phyloP scores from a whole-genome alignment of 106 monocot species.

The Dendrobium nobile region DNA sequence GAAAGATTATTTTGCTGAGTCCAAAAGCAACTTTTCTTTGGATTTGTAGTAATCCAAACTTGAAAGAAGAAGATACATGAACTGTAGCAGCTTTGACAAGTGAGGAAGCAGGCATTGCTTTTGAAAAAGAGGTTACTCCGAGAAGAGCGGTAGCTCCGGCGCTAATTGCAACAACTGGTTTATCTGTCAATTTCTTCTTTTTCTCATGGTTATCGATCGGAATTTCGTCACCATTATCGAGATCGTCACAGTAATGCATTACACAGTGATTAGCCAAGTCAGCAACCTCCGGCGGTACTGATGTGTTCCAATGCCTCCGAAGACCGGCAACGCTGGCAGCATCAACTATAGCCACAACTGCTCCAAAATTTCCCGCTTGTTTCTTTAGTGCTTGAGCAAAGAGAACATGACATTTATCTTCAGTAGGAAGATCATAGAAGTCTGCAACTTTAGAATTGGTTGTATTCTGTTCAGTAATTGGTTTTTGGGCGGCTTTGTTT shows the following conservation, averaged over 20 bases:
- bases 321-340: conserved; percentile 58
- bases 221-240: conserved; percentile 13
- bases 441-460: conserved; percentile 15
- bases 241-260: conserved; percentile 8
- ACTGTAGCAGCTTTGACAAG: conserved; percentile 45
- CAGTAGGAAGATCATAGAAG: conserved; percentile 48
- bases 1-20: conserved; percentile 47
- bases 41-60: conserved; percentile 41
- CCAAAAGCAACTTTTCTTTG: conserved; percentile 58
- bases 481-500: conserved; percentile 40
- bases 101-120: conserved; percentile 56
- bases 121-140: conserved; percentile 74
- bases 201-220: conserved; percentile 17
- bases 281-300: conserved; percentile 45
- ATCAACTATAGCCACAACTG: conserved; percentile 83
- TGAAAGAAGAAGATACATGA: conserved; percentile 29
- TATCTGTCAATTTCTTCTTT: conserved; percentile 39
- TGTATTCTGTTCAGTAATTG: conserved; percentile 21
- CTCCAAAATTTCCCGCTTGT: conserved; percentile 50
- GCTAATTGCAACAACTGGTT: conserved; percentile 67
- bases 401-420: conserved; percentile 68
- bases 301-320: conserved; percentile 78
- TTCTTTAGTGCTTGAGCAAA: conserved; percentile 55
- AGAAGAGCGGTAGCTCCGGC: conserved; percentile 83
- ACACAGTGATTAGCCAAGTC: conserved; percentile 36